Evolutionary conservation across 768 basidiomycete genomes (phyloP).

Genomic region (Albatrellus ellisii): DNA sequence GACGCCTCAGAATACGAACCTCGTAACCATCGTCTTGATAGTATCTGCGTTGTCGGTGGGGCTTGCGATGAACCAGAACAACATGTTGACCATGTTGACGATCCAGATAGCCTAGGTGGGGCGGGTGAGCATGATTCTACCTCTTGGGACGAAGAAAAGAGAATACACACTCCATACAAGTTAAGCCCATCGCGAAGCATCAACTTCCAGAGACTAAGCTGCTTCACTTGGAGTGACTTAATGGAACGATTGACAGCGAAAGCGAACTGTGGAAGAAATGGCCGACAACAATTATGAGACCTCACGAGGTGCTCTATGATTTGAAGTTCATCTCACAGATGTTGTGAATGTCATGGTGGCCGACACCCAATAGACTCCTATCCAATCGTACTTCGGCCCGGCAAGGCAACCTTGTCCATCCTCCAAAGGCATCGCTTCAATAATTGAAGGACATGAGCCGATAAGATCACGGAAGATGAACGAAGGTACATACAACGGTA

Average conservation of each 20-base stretch:
- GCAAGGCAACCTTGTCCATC: conserved; percentile 78
- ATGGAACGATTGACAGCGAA: conserved; percentile 51
- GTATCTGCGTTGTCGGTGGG: conserved; percentile 50
- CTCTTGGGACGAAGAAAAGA: conserved; percentile 2
- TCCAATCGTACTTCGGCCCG: conserved; percentile 69
- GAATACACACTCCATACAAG: conserved; percentile 54
- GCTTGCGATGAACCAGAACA: conserved; percentile 79
- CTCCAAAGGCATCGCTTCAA: conserved; percentile 51
- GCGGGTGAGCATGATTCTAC: background rate
- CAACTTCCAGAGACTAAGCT: conserved; percentile 61
- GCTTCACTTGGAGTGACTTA: conserved; percentile 42
- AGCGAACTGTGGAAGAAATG: conserved; percentile 32
- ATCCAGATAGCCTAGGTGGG: conserved; percentile 48
- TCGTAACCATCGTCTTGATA: conserved; percentile 72
- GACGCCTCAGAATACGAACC: conserved; percentile 19
- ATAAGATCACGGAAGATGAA: conserved; percentile 5
- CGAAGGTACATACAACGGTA: conserved; percentile 45
- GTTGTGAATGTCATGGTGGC: conserved; percentile 61
- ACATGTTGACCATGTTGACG: conserved; percentile 71
- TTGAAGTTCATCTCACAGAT: conserved; percentile 31
- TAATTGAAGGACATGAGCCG: conserved; percentile 3
- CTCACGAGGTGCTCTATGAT: background rate
- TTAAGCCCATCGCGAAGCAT: conserved; percentile 87
- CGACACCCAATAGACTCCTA: conserved; percentile 75
- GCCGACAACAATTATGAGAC: background rate